Base-by-base conservation (phyloP, 169 alveolate species). In the Plasmodium relictum region DNA sequence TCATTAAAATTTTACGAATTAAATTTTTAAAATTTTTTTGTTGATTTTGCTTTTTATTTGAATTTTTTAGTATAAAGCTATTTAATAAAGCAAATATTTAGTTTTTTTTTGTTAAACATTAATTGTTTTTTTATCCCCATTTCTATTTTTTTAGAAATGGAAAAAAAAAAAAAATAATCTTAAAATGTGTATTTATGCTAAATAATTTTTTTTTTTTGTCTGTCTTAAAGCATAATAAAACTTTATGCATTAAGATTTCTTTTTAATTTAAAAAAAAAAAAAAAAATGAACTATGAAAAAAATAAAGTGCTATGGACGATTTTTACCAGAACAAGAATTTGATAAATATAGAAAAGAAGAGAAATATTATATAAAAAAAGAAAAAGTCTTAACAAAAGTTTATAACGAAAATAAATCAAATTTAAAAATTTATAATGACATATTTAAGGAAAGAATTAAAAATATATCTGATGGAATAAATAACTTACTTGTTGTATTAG, bases 301-400 rank as follows among this genome's bases (percentile, higher is more conserved):
- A 50, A 54, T 74, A 42, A 74, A 74, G 42, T 74, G 88, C 66
- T 74, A 59, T 54, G 88, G 76, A n/a, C 73, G 66, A 41, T 14
- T 74, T 62, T 74, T 62, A 20, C 88, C 88, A 37, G 74, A 41
- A 41, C 20, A 45, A 3, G 6, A 44, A 26, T 62, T 62, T 22
- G 74, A 74, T 37, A 63, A 48, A 37, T 50, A 41, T 14, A 45
- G 88, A 74, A 39, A 31, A 16, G 66, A 62, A 62, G 88, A 74
- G 20, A 74, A 44, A 45, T 14, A 59, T 14, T 22, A 61, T 22
- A 61, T 74, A 22, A 62, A 24, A 62, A 74, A 54, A 24, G 88
- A 59, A 74, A 26, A 42, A 42, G 41, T 52, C 22, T 22, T 74
- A 14, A 44, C 63, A n/a, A 74, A 61, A 42, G 37, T 74, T 6